Conservation (phyloP, 176 grass and related monocot species). For the Juncus effusus region DNA sequence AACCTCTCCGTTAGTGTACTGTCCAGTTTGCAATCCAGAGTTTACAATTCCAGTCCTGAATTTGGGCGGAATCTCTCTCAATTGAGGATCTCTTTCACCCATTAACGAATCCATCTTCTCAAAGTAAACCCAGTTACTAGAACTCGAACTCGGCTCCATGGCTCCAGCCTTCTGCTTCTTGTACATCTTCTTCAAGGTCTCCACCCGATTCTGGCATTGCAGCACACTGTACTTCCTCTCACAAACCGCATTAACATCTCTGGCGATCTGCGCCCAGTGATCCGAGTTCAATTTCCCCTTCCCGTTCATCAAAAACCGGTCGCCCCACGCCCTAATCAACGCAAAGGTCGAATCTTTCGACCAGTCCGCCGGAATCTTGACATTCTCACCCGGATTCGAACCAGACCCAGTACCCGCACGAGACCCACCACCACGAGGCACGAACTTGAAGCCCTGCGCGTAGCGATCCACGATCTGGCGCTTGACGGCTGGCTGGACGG, state of each 20-base stretch:
- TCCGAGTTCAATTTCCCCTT: slow-evolving; percentile 51
- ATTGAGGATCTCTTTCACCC: slow-evolving; percentile 9
- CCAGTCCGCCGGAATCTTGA: slow-evolving; percentile 34
- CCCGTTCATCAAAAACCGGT: slow-evolving; percentile 53
- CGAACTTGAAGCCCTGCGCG: slow-evolving; percentile 67
- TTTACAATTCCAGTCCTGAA: slow-evolving; percentile 19
- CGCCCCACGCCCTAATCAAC: slow-evolving; percentile 75
- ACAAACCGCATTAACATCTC: slow-evolving; percentile 25
- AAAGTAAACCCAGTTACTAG: slow-evolving; percentile 68
- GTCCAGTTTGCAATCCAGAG: slow-evolving; percentile 41
- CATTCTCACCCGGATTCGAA: slow-evolving; percentile 4
- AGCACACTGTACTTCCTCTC: slow-evolving; percentile 38
- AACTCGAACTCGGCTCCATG: slow-evolving; percentile 16
- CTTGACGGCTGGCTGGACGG: slow-evolving; percentile 28
- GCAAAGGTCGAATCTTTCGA: slow-evolving; percentile 73
- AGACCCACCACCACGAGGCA: slow-evolving; percentile 29
- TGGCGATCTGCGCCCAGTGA: slow-evolving; percentile 74
- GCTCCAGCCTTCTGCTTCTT: slow-evolving; percentile 61
- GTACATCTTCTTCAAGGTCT: slow-evolving; percentile 78
- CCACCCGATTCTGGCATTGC: slow-evolving; percentile 81
- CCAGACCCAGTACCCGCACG: too few species aligned
- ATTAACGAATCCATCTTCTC: slow-evolving; percentile 57
- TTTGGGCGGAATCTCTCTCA: slow-evolving; percentile 6
- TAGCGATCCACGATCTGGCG: slow-evolving; percentile 42
- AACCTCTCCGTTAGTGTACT: slow-evolving; percentile 34